Conservation (phyloP, 78 protist genomes). For the slime mould (Dictyostelium discoideum) region DNA sequence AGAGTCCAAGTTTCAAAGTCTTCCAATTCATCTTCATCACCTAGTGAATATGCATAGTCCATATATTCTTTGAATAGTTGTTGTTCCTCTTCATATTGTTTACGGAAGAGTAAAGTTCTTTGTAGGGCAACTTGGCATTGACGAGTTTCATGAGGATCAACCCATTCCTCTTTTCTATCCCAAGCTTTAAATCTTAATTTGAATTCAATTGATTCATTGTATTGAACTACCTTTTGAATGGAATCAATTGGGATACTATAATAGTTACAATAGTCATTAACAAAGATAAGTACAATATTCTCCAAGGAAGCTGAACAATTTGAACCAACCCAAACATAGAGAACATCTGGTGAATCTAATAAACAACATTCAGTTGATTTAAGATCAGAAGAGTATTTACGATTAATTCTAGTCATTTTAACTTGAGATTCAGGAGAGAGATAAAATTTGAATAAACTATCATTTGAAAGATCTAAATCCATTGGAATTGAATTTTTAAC, state of each 20-base stretch:
- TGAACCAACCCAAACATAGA: conserved; percentile 49
- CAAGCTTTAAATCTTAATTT: conserved; percentile 41
- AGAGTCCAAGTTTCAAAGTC: conserved; percentile 63
- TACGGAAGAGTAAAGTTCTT: conserved; percentile 24
- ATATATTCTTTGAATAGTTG: conserved; percentile 26
- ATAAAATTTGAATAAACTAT: conserved; percentile 30
- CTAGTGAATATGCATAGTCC: conserved; percentile 8
- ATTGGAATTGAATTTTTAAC: background rate
- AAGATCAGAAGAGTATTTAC: conserved; percentile 29
- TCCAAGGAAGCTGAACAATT: conserved; percentile 1
- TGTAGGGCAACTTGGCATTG: conserved; percentile 8
- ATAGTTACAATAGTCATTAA: conserved; percentile 47
- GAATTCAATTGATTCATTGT: conserved; percentile 48
- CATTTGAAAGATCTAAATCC: background rate
- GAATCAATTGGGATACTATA: background rate
- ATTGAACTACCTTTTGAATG: background rate
- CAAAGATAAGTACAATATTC: conserved; percentile 1
- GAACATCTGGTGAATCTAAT: background rate
- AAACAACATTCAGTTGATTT: conserved; percentile 16
- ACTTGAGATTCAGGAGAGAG: background rate
- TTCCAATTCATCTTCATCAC: conserved; percentile 36
- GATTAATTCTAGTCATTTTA: background rate
- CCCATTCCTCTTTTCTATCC: conserved; percentile 56
- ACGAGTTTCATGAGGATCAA: conserved; percentile 57
- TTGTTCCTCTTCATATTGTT: conserved; percentile 42